phyloP scores from a whole-genome alignment of 805 yeast genomes.

The Pichia paraexigua region DNA sequence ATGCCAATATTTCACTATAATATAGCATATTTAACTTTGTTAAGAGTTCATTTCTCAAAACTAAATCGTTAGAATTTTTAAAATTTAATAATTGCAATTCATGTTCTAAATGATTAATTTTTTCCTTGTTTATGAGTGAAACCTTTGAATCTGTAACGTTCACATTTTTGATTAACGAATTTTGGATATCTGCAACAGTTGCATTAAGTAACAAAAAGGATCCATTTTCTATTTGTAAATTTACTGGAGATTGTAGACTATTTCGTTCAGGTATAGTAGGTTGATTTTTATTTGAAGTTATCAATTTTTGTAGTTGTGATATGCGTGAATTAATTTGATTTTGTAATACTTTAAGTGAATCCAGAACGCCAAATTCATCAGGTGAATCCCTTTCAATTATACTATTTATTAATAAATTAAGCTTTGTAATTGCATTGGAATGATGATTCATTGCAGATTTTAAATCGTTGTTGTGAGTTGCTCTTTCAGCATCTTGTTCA shows the following conservation, averaged over 20 bases:
- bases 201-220: neutral
- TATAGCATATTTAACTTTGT: slow-evolving; percentile 22
- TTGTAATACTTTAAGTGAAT: slow-evolving; percentile 16
- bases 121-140: slow-evolving; percentile 20
- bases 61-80: slow-evolving; percentile 23
- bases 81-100: slow-evolving; percentile 24
- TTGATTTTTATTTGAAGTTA: neutral
- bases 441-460: slow-evolving; percentile 34
- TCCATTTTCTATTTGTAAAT: neutral
- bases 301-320: neutral
- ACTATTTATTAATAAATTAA: slow-evolving; percentile 19
- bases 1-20: slow-evolving; percentile 25
- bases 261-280: neutral
- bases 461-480: slow-evolving; percentile 35
- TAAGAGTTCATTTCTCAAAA: slow-evolving; percentile 24
- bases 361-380: slow-evolving; percentile 18
- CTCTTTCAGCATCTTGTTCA: slow-evolving; percentile 46
- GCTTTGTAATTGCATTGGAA: slow-evolving; percentile 28
- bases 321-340: slow-evolving; percentile 19
- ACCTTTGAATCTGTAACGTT: slow-evolving; percentile 16
- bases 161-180: slow-evolving; percentile 20
- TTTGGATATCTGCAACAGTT: slow-evolving; percentile 6
- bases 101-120: slow-evolving; percentile 25
- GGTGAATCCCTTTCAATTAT: slow-evolving; percentile 7
- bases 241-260: neutral